Conservation (phyloP, 2,329 filamentous ascomycete species). For the Cucurbitaria berberidis region DNA sequence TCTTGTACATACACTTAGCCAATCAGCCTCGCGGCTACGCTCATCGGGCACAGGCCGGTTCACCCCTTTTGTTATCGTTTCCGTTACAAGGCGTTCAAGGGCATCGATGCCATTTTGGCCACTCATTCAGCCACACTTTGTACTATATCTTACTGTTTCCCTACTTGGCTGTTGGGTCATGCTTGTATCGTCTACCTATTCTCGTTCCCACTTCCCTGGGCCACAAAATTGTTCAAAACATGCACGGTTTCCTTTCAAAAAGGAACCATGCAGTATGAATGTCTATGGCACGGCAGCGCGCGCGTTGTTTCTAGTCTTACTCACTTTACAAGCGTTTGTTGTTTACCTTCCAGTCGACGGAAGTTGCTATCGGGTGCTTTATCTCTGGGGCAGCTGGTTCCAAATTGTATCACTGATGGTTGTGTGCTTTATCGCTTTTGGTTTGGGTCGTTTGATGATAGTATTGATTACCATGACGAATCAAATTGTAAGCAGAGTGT, state of each 20-base stretch:
- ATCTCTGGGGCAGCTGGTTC: slow-evolving; percentile 27
- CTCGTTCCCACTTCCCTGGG: slow-evolving; percentile 5
- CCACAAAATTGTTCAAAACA: slow-evolving; percentile 23
- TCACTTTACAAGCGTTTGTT: slow-evolving; percentile 5
- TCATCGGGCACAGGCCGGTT: slow-evolving; percentile 22
- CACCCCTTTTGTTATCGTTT: slow-evolving; percentile 11
- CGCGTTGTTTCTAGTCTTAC: slow-evolving; percentile 13
- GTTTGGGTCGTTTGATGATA: slow-evolving; percentile 18
- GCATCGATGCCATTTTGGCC: slow-evolving; percentile 42
- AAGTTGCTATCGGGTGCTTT: neutral
- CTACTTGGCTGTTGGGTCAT: slow-evolving; percentile 3
- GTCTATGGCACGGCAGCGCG: slow-evolving; percentile 35
- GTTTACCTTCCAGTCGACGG: slow-evolving; percentile 7
- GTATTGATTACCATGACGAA: slow-evolving; percentile 21
- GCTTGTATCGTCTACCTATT: slow-evolving; percentile 8
- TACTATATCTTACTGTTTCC: slow-evolving; percentile 33
- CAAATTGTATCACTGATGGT: slow-evolving; percentile 34
- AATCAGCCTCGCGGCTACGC: slow-evolving; percentile 28
- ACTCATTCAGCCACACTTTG: slow-evolving; percentile 39
- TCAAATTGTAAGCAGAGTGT: slow-evolving; percentile 21
- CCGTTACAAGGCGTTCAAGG: slow-evolving; percentile 35
- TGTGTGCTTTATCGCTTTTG: slow-evolving; percentile 10
- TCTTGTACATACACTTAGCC: slow-evolving; percentile 43
- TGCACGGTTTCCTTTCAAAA: slow-evolving; percentile 4
- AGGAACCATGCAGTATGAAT: too few relatives aligned